Base-by-base conservation (phyloP, 257 asterid genomes). In the Mentha longifolia region DNA sequence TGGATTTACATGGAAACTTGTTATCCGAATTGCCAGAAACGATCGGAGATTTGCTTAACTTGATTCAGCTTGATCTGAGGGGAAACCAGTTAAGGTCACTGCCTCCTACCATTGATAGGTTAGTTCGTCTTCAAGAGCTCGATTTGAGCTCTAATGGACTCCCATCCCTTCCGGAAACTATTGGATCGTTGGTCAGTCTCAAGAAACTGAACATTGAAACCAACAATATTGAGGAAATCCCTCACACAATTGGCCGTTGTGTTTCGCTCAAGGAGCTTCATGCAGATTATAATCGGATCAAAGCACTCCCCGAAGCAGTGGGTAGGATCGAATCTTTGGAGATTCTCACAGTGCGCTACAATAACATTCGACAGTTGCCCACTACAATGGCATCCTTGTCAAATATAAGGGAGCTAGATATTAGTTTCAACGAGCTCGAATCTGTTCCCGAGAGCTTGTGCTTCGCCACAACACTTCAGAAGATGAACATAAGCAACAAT, bases 281-380 rank as follows among this genome's bases (percentile, higher is more conserved):
- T 25, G 95, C 87, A 1, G 97, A 92, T 69, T 92, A 92, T 75
- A 92, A 92, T 67, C 70, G 84, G 46, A 92, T 92, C 25, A 92
- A 89, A 85, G 97, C 97, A 1, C 89, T 92, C 3, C 97, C 97
- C 6, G 97, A 92, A 80, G 97, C 97, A 22, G 86, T 92, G 13
- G 97, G 97, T 42, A 65, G 83, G 68, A 85, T 92, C 25, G 88
- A 74, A 59, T 76, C 95, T 9, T 71, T 92, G 72, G 97, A 92
- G 85, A 71, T 87, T 67, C 80, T 92, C n/a, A 73, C 97, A 10
- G 88, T 85, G 41, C 86, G 97, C 19, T 92, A 92, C 70, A 92
- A 92, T 71, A 92, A 92, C 69, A 75, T 92, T 45, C 80, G 77
- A 73, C 90, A 82, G 47, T 69, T 92, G 82, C 97, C 97, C 7